These are phyloP conservation scores for Herpetospermum pedunculosum DNA, from an alignment of 306 rosid species.

Conservation along the genomic window DNA sequence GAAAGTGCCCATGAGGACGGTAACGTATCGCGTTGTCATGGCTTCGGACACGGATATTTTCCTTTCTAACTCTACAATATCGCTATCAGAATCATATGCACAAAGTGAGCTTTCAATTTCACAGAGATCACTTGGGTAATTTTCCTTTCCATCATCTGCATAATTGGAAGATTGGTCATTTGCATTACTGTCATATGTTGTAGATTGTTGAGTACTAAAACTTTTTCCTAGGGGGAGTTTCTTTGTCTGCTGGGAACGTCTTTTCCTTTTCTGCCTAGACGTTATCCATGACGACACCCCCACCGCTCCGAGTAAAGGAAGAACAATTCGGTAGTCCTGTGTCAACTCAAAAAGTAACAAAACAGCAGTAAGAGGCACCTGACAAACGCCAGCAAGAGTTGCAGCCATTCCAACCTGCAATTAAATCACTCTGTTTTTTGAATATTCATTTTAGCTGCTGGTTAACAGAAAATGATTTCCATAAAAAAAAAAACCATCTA, in stretches of 20 bases:
- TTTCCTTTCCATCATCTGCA: slow-evolving; percentile 19
- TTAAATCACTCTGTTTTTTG: slow-evolving; percentile 11
- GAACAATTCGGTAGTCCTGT: slow-evolving; percentile 85
- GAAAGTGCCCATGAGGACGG: slow-evolving; percentile 43
- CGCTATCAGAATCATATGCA: slow-evolving; percentile 33
- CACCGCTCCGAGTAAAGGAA: slow-evolving; percentile 92
- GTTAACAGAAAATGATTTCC: slow-evolving; percentile 4
- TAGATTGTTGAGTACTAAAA: slow-evolving; percentile 21
- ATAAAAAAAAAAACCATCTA: no score
- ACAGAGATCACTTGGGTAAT: slow-evolving; percentile 35
- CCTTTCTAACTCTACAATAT: slow-evolving; percentile 24
- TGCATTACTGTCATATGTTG: slow-evolving; percentile 21
- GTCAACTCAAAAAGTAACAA: slow-evolving; percentile 85
- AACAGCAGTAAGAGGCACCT: slow-evolving; percentile 93
- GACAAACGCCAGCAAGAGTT: slow-evolving; percentile 95
- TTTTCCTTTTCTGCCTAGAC: slow-evolving; percentile 59
- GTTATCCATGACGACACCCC: slow-evolving; percentile 91
- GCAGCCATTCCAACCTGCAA: slow-evolving; percentile 99
- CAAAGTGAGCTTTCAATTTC: slow-evolving; percentile 72
- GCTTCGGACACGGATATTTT: slow-evolving; percentile 68
- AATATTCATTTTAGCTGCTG: background rate
- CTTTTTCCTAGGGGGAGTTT: slow-evolving; percentile 18
- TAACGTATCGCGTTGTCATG: slow-evolving; percentile 74
- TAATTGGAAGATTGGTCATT: slow-evolving; percentile 27
- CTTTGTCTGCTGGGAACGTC: slow-evolving; percentile 17